These are phyloP conservation scores for Pseudogymnoascus sp. DNA, from an alignment of 2,329 filamentous ascomycete genomes.

Conservation along the genomic window DNA sequence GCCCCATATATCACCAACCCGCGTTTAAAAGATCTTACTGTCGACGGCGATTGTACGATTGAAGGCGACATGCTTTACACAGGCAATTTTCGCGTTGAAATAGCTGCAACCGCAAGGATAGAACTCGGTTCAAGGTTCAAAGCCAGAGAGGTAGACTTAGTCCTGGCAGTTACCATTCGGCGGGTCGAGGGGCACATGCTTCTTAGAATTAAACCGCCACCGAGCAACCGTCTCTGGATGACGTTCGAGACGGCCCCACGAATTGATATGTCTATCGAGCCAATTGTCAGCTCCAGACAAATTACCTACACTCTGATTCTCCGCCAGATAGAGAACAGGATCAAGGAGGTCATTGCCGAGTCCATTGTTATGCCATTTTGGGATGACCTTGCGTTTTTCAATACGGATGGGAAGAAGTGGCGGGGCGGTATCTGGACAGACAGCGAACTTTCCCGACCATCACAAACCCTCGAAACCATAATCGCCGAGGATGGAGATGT, in stretches of 20 bases:
- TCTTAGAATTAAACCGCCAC: slow-evolving; percentile 85
- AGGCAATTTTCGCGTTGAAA: slow-evolving; percentile 81
- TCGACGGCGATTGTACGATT: slow-evolving; percentile 81
- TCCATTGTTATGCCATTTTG: slow-evolving; percentile 88
- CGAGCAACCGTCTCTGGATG: slow-evolving; percentile 94
- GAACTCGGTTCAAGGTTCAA: slow-evolving; percentile 87
- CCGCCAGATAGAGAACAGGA: slow-evolving; percentile 86
- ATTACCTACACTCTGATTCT: slow-evolving; percentile 92
- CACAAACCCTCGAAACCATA: slow-evolving; percentile 30
- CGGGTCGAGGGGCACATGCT: slow-evolving; percentile 78
- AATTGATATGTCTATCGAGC: slow-evolving; percentile 89
- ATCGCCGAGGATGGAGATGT: slow-evolving; percentile 40
- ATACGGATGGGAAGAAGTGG: slow-evolving; percentile 69
- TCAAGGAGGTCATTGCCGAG: slow-evolving; percentile 88
- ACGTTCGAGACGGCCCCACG: slow-evolving; percentile 91
- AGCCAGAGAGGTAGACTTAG: slow-evolving; percentile 77
- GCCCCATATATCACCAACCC: slow-evolving; percentile 86
- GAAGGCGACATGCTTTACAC: slow-evolving; percentile 85
- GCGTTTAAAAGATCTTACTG: slow-evolving; percentile 76
- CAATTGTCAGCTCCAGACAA: slow-evolving; percentile 88
- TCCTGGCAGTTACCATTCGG: slow-evolving; percentile 78
- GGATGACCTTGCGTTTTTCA: slow-evolving; percentile 90
- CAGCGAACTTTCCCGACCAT: slow-evolving; percentile 32
- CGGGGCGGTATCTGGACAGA: slow-evolving; percentile 75
- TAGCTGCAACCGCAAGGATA: slow-evolving; percentile 86